These are phyloP conservation scores for Sextonia rubra DNA, from an alignment of 164 flowering plant genomes.

Conservation along the genomic window DNA sequence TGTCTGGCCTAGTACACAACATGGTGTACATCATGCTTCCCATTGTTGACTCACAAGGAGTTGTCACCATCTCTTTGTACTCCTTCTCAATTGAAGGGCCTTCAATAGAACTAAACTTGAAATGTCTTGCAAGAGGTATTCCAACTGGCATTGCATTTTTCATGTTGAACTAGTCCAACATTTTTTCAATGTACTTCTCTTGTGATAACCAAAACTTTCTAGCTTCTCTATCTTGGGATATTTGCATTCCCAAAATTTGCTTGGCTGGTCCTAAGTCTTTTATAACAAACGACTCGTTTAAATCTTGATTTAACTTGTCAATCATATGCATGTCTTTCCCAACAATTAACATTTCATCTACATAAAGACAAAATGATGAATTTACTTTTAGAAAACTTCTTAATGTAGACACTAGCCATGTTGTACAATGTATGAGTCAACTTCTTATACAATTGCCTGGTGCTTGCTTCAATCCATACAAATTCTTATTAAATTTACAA, in stretches of 20 bases:
- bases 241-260: constrained; percentile 1
- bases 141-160: not conserved
- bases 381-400: constrained; percentile 1
- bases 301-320: not conserved
- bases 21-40: too few relatives aligned
- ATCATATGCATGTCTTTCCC: not conserved
- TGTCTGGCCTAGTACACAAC: too few relatives aligned
- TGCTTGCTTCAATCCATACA: too few relatives aligned
- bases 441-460: too few relatives aligned
- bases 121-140: not conserved
- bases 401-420: too few relatives aligned
- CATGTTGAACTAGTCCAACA: constrained; percentile 2
- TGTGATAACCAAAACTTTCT: constrained; percentile 4
- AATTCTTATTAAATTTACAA: too few relatives aligned
- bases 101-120: not conserved
- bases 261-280: constrained; percentile 1
- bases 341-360: constrained; percentile 8
- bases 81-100: not conserved
- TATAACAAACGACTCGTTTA: constrained; percentile 2
- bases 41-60: too few relatives aligned
- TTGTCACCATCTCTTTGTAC: not conserved
- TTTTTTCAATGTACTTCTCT: constrained; percentile 1
- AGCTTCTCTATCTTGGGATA: not conserved
- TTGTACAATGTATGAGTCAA: too few relatives aligned
- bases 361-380: constrained; percentile 1